Conservation (phyloP, 495 filamentous ascomycete species). For the Penicillium silybi region DNA sequence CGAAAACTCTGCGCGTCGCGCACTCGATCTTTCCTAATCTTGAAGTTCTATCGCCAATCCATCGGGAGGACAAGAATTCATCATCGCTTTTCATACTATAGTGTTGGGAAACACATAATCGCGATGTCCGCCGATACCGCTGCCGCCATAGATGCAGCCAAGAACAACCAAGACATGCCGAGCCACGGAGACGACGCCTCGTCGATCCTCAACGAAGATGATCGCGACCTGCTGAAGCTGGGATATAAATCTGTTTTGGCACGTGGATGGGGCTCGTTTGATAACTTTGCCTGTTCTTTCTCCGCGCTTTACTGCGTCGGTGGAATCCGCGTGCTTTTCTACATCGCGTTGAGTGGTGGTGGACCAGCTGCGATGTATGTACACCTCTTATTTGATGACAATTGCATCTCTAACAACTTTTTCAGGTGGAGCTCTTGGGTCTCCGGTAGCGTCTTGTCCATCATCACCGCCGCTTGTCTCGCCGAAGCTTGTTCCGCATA, state of each 20-base stretch:
- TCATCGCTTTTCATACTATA: not conserved
- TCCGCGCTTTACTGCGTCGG: conserved; percentile 32
- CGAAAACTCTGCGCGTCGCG: not conserved
- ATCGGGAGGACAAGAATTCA: not conserved
- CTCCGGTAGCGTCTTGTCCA: conserved; percentile 32
- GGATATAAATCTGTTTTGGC: conserved; percentile 32
- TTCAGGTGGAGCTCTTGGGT: conserved; percentile 37
- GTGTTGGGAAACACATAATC: not conserved
- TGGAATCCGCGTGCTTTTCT: conserved; percentile 32
- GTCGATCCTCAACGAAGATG: conserved; percentile 26
- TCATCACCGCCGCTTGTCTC: conserved; percentile 33
- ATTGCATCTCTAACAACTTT: conserved; percentile 1
- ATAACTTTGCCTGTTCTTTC: conserved; percentile 36
- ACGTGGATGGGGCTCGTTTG: conserved; percentile 29
- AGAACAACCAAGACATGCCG: conserved; percentile 9
- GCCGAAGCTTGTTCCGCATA: conserved; percentile 34
- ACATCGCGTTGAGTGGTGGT: conserved; percentile 31
- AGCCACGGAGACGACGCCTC: conserved; percentile 2
- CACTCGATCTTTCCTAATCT: not conserved
- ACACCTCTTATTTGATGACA: not conserved
- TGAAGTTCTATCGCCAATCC: not conserved
- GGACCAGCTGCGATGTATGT: conserved; percentile 31
- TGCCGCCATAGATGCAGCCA: conserved; percentile 3
- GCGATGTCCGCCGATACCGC: conserved; percentile 1
- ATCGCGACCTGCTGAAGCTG: conserved; percentile 29